Conservation (phyloP, 768 basidiomycete species). For the Mycena epipterygia region DNA sequence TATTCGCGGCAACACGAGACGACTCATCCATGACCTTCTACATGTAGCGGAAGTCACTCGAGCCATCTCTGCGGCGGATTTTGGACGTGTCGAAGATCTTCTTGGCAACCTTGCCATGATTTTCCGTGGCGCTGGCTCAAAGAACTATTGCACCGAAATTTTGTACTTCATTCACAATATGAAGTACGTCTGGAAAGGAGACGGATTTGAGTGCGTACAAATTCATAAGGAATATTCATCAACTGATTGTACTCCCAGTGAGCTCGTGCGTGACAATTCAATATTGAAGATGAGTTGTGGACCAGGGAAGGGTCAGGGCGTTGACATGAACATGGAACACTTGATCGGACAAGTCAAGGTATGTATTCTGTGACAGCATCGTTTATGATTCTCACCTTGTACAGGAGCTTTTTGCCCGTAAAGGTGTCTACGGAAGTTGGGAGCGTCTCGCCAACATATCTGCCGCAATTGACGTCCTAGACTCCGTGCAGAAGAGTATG, state of each 20-base stretch:
- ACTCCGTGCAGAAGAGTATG: constrained; percentile 45
- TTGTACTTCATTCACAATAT: constrained; percentile 45
- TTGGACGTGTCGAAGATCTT: constrained; percentile 49
- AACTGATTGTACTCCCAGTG: too few relatives aligned
- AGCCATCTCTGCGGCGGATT: constrained; percentile 48
- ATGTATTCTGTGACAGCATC: too few relatives aligned
- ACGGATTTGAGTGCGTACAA: constrained; percentile 44
- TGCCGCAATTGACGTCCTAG: constrained; percentile 41
- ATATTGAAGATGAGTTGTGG: too few relatives aligned
- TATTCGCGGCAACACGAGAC: constrained; percentile 39
- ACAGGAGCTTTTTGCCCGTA: too few relatives aligned
- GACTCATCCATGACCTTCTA: constrained; percentile 47
- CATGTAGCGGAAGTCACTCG: constrained; percentile 44
- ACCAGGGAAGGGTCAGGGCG: too few relatives aligned
- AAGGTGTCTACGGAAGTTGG: too few relatives aligned
- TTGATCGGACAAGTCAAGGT: too few relatives aligned
- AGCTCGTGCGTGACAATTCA: too few relatives aligned
- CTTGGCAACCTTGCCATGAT: constrained; percentile 43
- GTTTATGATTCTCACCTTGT: too few relatives aligned
- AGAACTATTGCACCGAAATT: constrained; percentile 50
- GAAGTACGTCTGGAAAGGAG: constrained; percentile 50
- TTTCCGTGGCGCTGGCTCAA: constrained; percentile 48
- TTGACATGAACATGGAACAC: too few relatives aligned
- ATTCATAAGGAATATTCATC: too few relatives aligned
- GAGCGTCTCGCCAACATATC: constrained; percentile 50